Evolutionary conservation across 2,329 filamentous ascomycete genomes (phyloP).

Genomic region (Camillea tinctor): DNA sequence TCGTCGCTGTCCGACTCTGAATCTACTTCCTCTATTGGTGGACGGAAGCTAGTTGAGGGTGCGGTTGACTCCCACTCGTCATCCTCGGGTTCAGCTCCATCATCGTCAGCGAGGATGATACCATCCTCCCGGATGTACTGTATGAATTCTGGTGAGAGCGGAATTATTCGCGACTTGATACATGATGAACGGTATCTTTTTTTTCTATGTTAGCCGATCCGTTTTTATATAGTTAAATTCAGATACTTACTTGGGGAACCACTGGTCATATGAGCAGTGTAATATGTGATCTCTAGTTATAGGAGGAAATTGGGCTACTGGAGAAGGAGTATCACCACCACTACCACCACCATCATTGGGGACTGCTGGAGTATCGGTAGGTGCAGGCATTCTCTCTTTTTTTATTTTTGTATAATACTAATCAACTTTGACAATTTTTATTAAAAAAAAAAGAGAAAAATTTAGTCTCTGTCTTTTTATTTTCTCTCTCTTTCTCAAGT

Average conservation of each 20-base stretch:
- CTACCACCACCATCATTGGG: constrained; percentile 15
- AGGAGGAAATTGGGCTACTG: constrained; percentile 63
- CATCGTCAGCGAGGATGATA: constrained; percentile 79
- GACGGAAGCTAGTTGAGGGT: constrained; percentile 30
- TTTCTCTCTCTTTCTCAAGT: too few species aligned
- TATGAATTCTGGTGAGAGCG: constrained; percentile 72
- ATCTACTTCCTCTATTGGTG: constrained; percentile 42
- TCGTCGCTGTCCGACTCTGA: constrained; percentile 52
- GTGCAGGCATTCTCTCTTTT: constrained; percentile 25
- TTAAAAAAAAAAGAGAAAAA: too few species aligned
- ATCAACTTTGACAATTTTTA: too few species aligned
- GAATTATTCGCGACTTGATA: constrained; percentile 82
- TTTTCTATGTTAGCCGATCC: not conserved
- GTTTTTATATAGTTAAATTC: not conserved
- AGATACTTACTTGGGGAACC: constrained; percentile 70
- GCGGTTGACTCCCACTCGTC: constrained; percentile 51
- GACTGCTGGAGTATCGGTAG: constrained; percentile 22
- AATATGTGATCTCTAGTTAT: constrained; percentile 84
- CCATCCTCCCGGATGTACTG: constrained; percentile 89
- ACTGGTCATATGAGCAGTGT: constrained; percentile 90
- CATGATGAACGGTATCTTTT: constrained; percentile 73
- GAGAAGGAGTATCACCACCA: constrained; percentile 16
- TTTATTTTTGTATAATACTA: not conserved
- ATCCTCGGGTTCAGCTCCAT: constrained; percentile 55
- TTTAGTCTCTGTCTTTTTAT: too few species aligned